These are phyloP conservation scores for Exsudoporus frostii DNA, from an alignment of 768 basidiomycete species.

Conservation along the genomic window DNA sequence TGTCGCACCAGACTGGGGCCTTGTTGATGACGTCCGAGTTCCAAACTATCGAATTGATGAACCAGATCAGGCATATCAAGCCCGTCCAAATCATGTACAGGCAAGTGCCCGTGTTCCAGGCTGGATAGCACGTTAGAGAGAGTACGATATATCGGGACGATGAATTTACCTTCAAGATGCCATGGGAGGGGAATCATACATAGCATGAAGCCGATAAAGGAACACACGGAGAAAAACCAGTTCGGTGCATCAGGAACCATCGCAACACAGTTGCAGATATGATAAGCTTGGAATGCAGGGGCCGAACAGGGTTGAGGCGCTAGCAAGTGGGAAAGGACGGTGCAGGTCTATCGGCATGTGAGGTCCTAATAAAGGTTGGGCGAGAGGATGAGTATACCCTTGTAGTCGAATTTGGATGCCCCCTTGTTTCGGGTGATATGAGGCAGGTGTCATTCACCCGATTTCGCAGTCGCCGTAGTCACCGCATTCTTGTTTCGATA, in stretches of 20 bases:
- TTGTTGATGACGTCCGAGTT: constrained; percentile 35
- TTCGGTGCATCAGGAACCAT: constrained; percentile 25
- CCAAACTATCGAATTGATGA: constrained; percentile 58
- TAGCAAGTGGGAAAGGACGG: constrained; percentile 2
- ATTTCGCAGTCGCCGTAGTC: no score
- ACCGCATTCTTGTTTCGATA: constrained; percentile 18
- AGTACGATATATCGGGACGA: background rate
- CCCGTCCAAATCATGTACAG: constrained; percentile 45
- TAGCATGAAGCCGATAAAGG: constrained; percentile 58
- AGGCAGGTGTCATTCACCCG: constrained; percentile 3
- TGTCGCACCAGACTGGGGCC: constrained; percentile 63
- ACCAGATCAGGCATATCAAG: constrained; percentile 36
- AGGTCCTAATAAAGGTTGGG: constrained; percentile 25
- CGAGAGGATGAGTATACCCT: constrained; percentile 5
- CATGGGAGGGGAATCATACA: constrained; percentile 61
- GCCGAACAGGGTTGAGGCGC: constrained; percentile 8
- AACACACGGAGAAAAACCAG: constrained; percentile 42
- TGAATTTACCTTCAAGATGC: constrained; percentile 43
- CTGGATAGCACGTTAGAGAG: constrained; percentile 13
- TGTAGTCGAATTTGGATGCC: constrained; percentile 27
- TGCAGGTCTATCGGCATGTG: background rate
- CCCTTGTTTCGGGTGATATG: constrained; percentile 23
- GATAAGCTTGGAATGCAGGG: background rate
- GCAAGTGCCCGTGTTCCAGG: constrained; percentile 47
- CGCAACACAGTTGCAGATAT: constrained; percentile 29